Evolutionary conservation across 257 asterid genomes (phyloP).

Genomic region (Henckelia pumila): DNA sequence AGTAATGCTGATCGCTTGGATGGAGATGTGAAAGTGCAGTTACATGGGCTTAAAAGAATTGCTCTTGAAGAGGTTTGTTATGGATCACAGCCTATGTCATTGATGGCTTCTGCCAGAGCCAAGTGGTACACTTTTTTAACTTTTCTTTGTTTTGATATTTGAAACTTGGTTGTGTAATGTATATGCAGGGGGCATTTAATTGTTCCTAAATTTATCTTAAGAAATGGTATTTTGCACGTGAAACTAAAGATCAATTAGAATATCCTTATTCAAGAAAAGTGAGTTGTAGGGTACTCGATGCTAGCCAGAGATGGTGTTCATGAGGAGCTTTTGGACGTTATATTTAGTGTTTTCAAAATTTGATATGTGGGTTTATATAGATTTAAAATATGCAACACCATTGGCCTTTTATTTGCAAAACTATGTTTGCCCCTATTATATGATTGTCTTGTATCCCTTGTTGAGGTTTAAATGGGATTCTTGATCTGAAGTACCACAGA

Average conservation of each 20-base stretch:
- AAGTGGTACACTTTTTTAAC: constrained; percentile 43
- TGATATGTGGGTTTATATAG: too few relatives aligned
- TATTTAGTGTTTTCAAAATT: too few relatives aligned
- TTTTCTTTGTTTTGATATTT: neutral
- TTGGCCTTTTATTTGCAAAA: neutral
- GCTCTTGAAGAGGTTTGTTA: constrained; percentile 62
- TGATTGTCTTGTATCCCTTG: neutral
- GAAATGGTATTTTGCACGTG: neutral
- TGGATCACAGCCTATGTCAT: constrained; percentile 53
- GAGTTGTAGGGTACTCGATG: neutral
- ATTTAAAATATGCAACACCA: too few relatives aligned
- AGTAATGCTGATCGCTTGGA: constrained; percentile 34
- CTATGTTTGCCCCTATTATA: neutral
- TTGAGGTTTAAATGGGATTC: neutral
- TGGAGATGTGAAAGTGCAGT: constrained; percentile 35
- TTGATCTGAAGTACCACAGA: neutral
- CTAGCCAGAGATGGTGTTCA: neutral
- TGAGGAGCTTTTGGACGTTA: neutral
- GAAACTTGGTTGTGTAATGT: neutral
- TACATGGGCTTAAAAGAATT: constrained; percentile 58
- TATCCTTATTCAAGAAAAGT: too few relatives aligned
- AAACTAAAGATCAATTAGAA: neutral
- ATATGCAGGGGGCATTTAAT: neutral
- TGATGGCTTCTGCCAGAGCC: constrained; percentile 57
- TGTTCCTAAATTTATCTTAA: too few relatives aligned